A percentile compares a stretch with the other conserved stretches of the same genome.
Conservation (phyloP, 1,284 basidiomycete genomes). For the Vanrija sp. region DNA sequence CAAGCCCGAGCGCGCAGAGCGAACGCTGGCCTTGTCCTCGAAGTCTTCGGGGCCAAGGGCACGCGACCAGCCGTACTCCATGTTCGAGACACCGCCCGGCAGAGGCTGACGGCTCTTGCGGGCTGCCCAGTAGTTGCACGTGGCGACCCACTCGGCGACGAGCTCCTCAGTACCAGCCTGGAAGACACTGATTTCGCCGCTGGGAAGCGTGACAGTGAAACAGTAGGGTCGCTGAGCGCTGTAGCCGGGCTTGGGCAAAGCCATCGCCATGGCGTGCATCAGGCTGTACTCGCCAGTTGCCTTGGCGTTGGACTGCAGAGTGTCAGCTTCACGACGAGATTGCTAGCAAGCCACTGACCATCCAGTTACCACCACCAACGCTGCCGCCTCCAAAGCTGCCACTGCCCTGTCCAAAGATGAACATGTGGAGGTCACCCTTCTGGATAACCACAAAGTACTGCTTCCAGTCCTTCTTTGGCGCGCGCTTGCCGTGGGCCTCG, state of each 20-base stretch:
- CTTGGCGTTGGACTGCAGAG: slow-evolving; percentile 60
- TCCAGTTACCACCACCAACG: slow-evolving; percentile 95
- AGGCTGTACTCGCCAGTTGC: slow-evolving; percentile 74
- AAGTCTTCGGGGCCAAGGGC: slow-evolving; percentile 7
- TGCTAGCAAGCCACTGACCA: slow-evolving; percentile 58
- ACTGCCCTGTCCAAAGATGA: slow-evolving; percentile 69
- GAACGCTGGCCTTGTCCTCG: slow-evolving; percentile 1
- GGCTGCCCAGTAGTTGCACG: slow-evolving; percentile 99
- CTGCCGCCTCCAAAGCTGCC: slow-evolving; percentile 53
- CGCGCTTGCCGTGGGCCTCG: slow-evolving; percentile 64
- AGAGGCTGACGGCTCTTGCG: slow-evolving; percentile 88
- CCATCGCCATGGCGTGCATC: slow-evolving; percentile 81
- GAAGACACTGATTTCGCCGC: slow-evolving; percentile 89
- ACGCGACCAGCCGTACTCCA: slow-evolving; percentile 98
- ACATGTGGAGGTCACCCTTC: slow-evolving; percentile 91
- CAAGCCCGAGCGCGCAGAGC: slow-evolving; percentile 4
- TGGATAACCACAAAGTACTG: slow-evolving; percentile 95
- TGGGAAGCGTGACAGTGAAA: slow-evolving; percentile 87
- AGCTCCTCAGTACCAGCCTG: slow-evolving; percentile 97
- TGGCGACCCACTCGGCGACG: slow-evolving; percentile 95
- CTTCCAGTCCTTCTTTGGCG: slow-evolving; percentile 78
- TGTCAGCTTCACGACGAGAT: slow-evolving; percentile 3
- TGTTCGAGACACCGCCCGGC: slow-evolving; percentile 91
- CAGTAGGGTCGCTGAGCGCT: slow-evolving; percentile 83
- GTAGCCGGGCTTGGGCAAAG: slow-evolving; percentile 84